Percentiles rank a stretch among this genome's conserved stretches.
Evolutionary conservation across 495 filamentous ascomycete genomes (phyloP).

Genomic region (Penicillium diatomitis): DNA sequence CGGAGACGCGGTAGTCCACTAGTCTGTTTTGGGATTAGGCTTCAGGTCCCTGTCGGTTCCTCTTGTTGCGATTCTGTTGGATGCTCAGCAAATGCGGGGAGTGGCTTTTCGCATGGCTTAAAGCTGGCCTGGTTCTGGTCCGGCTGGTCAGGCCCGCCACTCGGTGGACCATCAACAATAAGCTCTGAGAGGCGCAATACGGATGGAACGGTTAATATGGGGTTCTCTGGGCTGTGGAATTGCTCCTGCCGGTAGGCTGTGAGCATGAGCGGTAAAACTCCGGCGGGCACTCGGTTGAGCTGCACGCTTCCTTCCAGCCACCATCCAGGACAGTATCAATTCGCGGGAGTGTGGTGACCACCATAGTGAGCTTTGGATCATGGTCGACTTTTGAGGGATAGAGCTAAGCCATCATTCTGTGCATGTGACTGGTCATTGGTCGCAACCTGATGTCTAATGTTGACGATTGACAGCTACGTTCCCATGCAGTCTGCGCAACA

Average conservation of each 20-base stretch:
- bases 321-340: too few species aligned
- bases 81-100: neutral
- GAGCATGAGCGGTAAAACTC: slow-evolving; percentile 10
- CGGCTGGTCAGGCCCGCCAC: neutral
- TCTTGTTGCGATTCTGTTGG: neutral
- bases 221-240: neutral
- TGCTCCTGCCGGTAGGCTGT: neutral
- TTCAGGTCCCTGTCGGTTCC: neutral
- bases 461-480: too few species aligned
- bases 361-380: too few species aligned
- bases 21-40: neutral
- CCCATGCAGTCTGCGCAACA: too few species aligned
- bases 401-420: too few species aligned
- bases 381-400: too few species aligned
- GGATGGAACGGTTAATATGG: slow-evolving; percentile 3
- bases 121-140: too few species aligned
- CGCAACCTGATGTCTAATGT: too few species aligned
- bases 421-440: too few species aligned
- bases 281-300: slow-evolving; percentile 4
- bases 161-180: neutral
- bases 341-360: too few species aligned
- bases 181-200: slow-evolving; percentile 1
- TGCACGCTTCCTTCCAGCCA: too few species aligned
- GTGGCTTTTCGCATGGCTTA: neutral
- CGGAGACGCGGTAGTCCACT: neutral